Evolutionary conservation across 2,329 filamentous ascomycete species (phyloP).

Genomic region (Stagonosporopsis rhizophila): DNA sequence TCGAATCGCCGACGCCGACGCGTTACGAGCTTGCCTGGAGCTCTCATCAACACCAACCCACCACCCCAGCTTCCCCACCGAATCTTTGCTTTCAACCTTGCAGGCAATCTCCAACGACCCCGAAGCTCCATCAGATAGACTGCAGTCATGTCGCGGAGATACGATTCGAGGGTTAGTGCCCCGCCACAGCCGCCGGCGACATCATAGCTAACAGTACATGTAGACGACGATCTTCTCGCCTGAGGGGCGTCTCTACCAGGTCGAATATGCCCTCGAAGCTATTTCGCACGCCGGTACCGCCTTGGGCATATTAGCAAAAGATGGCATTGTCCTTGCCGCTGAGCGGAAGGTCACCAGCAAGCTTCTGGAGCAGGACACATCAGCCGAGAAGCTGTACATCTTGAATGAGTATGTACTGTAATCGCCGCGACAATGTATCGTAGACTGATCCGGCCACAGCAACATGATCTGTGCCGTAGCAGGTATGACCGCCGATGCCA

Average conservation of each 20-base stretch:
- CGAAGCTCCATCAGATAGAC: slow-evolving; percentile 12
- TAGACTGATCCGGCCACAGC: slow-evolving; percentile 57
- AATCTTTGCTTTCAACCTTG: slow-evolving; percentile 17
- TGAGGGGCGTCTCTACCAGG: slow-evolving; percentile 97
- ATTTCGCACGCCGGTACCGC: slow-evolving; percentile 98
- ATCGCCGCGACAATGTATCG: background rate
- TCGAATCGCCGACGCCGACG: slow-evolving; percentile 38
- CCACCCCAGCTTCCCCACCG: slow-evolving; percentile 33
- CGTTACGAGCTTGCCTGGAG: slow-evolving; percentile 47
- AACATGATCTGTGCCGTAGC: slow-evolving; percentile 99
- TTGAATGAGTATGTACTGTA: slow-evolving; percentile 81
- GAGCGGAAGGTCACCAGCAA: slow-evolving; percentile 99
- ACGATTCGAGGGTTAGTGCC: slow-evolving; percentile 86
- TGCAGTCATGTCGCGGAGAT: slow-evolving; percentile 85
- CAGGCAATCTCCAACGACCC: slow-evolving; percentile 9
- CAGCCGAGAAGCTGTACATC: slow-evolving; percentile 99
- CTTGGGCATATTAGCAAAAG: slow-evolving; percentile 93
- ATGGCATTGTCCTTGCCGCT: slow-evolving; percentile 96
- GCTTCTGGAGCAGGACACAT: slow-evolving; percentile 98
- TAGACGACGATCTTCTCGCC: slow-evolving; percentile 99
- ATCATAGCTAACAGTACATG: slow-evolving; percentile 30
- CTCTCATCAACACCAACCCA: slow-evolving; percentile 41
- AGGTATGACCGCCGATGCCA: slow-evolving; percentile 98
- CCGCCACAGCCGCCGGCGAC: slow-evolving; percentile 11
- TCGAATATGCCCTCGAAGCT: slow-evolving; percentile 98